Evolutionary conservation across 352 stramenopile species (phyloP).

Genomic region (Phytophthora pistaciae): DNA sequence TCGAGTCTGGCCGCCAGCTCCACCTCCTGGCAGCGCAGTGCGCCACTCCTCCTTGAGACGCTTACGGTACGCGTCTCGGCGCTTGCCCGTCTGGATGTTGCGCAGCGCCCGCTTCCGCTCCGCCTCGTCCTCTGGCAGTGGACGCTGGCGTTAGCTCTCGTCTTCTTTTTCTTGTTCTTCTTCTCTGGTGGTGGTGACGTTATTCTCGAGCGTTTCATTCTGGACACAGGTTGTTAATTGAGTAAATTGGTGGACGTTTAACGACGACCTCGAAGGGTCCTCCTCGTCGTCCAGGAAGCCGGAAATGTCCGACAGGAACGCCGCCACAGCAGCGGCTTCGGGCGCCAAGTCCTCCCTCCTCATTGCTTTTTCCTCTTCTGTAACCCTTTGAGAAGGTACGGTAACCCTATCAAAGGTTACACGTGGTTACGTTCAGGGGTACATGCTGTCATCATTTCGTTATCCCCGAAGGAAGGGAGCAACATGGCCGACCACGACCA

Average conservation of each 20-base stretch:
- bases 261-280: not conserved
- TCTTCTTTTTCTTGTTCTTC: not conserved
- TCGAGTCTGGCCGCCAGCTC: slow-evolving; percentile 20
- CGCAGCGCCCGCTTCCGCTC: slow-evolving; percentile 19
- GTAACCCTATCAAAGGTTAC: not conserved
- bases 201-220: slow-evolving; percentile 10
- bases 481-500: slow-evolving; percentile 23
- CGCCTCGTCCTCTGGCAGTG: slow-evolving; percentile 11
- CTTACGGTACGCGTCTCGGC: slow-evolving; percentile 27
- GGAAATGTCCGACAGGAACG: slow-evolving; percentile 32
- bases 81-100: slow-evolving; percentile 27
- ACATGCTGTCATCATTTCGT: not conserved
- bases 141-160: not conserved
- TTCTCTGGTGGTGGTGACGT: slow-evolving; percentile 3
- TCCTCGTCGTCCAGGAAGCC: slow-evolving; percentile 23
- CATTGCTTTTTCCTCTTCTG: not conserved
- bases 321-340: slow-evolving; percentile 19
- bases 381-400: not conserved
- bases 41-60: slow-evolving; percentile 27
- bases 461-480: too few relatives aligned
- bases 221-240: not conserved
- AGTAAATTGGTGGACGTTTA: not conserved
- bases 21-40: slow-evolving; percentile 21
- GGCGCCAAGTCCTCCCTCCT: slow-evolving; percentile 8
- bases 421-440: not conserved